A percentile compares a stretch with the other conserved stretches of the same genome.
Evolutionary conservation across 1,284 basidiomycete genomes (phyloP).

Genomic region (Boletus nobilissimus): DNA sequence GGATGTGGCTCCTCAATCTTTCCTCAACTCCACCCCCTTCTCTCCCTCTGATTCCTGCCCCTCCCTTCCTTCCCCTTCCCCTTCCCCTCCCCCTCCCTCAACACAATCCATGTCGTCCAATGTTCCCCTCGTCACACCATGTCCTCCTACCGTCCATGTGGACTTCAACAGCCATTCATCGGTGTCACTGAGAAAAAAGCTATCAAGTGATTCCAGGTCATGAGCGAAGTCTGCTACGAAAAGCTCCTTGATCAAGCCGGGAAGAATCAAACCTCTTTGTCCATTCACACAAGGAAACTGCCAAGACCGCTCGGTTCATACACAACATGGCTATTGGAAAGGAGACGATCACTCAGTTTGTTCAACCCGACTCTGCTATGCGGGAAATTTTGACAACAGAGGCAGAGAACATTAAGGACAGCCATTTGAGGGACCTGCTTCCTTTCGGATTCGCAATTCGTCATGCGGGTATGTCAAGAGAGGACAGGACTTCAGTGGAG

Average conservation of each 20-base stretch:
- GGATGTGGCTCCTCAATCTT: too few relatives aligned
- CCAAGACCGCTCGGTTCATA: slow-evolving; percentile 96
- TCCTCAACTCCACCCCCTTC: too few relatives aligned
- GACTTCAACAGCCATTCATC: slow-evolving; percentile 94
- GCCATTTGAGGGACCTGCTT: slow-evolving; percentile 88
- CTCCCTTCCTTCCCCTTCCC: slow-evolving; percentile 98
- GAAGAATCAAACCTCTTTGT: slow-evolving; percentile 92
- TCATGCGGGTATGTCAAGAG: slow-evolving; percentile 97
- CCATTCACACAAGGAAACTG: slow-evolving; percentile 94
- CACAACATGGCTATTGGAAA: slow-evolving; percentile 96
- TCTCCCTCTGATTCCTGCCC: too few relatives aligned
- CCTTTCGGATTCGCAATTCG: slow-evolving; percentile 99
- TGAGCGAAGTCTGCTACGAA: slow-evolving; percentile 99
- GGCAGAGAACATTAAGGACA: slow-evolving; percentile 85
- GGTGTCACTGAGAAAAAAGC: slow-evolving; percentile 99
- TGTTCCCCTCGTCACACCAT: too few relatives aligned
- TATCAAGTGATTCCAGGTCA: slow-evolving; percentile 97
- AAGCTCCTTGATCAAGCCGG: slow-evolving; percentile 95
- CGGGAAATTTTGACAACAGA: slow-evolving; percentile 90
- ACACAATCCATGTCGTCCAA: too few relatives aligned
- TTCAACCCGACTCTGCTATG: slow-evolving; percentile 89
- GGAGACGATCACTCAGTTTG: slow-evolving; percentile 95
- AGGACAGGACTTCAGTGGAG: slow-evolving; percentile 93
- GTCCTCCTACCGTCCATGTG: slow-evolving; percentile 91
- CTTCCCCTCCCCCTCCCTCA: too few relatives aligned